These are phyloP conservation scores for Amesomyces nigricolor DNA, from an alignment of 2,329 filamentous ascomycete genomes.

Conservation along the genomic window DNA sequence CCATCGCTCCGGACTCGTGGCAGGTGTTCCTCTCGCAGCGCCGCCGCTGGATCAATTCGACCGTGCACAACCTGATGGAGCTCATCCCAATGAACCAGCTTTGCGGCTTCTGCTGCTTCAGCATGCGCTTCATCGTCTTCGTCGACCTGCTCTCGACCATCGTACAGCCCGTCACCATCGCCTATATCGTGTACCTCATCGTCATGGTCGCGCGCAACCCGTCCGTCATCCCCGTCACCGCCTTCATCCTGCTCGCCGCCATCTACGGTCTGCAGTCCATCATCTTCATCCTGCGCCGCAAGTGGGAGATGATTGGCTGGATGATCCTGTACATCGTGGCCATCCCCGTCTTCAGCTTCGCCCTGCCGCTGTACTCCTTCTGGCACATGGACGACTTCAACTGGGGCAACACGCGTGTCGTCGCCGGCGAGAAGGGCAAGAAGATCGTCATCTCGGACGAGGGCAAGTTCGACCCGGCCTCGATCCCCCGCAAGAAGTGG, in stretches of 20 bases:
- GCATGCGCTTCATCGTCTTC: conserved; percentile 97
- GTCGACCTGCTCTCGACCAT: conserved; percentile 87
- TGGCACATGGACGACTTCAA: conserved; percentile 99
- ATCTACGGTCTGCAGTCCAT: conserved; percentile 96
- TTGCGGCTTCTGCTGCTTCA: conserved; percentile 99
- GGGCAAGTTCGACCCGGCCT: conserved; percentile 90
- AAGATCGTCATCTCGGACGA: conserved; percentile 93
- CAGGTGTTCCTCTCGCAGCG: conserved; percentile 93
- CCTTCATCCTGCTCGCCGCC: conserved; percentile 86
- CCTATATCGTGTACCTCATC: conserved; percentile 86
- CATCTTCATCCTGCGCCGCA: conserved; percentile 92
- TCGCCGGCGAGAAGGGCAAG: conserved; percentile 87
- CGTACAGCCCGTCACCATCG: conserved; percentile 84
- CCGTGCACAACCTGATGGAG: conserved; percentile 94
- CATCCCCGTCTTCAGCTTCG: conserved; percentile 86
- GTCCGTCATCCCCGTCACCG: conserved; percentile 68
- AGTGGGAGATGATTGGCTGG: conserved; percentile 99
- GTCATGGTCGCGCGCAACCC: conserved; percentile 60
- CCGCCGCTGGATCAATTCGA: conserved; percentile 99
- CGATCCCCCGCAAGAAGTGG: conserved; percentile 97
- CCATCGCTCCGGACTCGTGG: conserved; percentile 93
- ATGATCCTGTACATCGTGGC: conserved; percentile 94
- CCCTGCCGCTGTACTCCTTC: conserved; percentile 87
- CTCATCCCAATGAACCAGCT: conserved; percentile 89
- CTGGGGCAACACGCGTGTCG: conserved; percentile 97